Percentiles rank a stretch among this genome's conserved stretches.
Evolutionary conservation across 2,329 filamentous ascomycete genomes (phyloP).

Genomic region (Fusarium drepaniforme): DNA sequence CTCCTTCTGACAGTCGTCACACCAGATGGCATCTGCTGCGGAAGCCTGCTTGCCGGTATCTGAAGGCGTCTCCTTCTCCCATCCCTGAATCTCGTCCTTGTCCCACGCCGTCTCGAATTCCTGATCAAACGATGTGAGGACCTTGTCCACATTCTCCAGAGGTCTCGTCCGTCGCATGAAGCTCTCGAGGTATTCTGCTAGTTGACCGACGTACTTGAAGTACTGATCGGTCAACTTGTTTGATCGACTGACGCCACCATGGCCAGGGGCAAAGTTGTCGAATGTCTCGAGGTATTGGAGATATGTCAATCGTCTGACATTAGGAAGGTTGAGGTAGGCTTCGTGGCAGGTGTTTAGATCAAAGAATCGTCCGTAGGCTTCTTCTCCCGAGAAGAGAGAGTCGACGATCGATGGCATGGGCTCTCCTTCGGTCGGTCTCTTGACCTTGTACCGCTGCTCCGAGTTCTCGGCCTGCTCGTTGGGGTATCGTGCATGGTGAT

Average conservation of each 20-base stretch:
- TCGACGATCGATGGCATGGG: slow-evolving; percentile 79
- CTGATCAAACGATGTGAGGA: slow-evolving; percentile 80
- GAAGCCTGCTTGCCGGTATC: slow-evolving; percentile 46
- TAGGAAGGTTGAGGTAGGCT: slow-evolving; percentile 88
- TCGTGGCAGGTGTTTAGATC: slow-evolving; percentile 89
- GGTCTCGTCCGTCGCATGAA: slow-evolving; percentile 90
- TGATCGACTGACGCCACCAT: slow-evolving; percentile 78
- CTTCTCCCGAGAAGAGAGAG: slow-evolving; percentile 94
- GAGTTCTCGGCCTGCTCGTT: slow-evolving; percentile 96
- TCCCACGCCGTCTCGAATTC: slow-evolving; percentile 90
- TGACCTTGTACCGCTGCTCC: slow-evolving; percentile 87
- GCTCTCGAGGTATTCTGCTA: slow-evolving; percentile 86
- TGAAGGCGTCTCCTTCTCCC: slow-evolving; percentile 70
- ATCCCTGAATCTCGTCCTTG: slow-evolving; percentile 82
- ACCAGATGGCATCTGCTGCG: slow-evolving; percentile 81
- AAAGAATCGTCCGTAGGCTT: slow-evolving; percentile 92
- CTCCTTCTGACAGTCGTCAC: slow-evolving; percentile 90
- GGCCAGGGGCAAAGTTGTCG: slow-evolving; percentile 83
- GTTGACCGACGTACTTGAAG: slow-evolving; percentile 85
- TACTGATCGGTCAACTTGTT: slow-evolving; percentile 95
- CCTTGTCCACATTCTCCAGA: slow-evolving; percentile 84
- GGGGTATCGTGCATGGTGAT: slow-evolving; percentile 90
- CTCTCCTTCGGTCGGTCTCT: slow-evolving; percentile 73
- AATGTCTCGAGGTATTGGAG: slow-evolving; percentile 94
- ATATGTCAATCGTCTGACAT: slow-evolving; percentile 87